A percentile compares a stretch with the other conserved stretches of the same genome.
Conservation (phyloP, 2,329 filamentous ascomycete species). For the Hypoxylon sp. region DNA sequence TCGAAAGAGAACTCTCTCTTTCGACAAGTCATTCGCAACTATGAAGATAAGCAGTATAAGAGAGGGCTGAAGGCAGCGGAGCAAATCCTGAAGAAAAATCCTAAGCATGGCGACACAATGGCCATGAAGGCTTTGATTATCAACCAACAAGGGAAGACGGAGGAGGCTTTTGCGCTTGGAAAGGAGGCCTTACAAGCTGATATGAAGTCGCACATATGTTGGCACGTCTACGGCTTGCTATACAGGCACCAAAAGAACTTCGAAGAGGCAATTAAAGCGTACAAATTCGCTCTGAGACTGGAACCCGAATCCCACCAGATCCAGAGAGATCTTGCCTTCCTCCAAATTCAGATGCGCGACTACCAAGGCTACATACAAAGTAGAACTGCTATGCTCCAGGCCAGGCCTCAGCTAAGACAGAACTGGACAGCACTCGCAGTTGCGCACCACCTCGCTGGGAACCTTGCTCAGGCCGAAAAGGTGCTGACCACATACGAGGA, state of each 20-base stretch:
- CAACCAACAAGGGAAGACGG: slow-evolving; percentile 90
- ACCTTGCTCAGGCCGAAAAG: slow-evolving; percentile 88
- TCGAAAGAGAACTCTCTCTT: slow-evolving; percentile 96
- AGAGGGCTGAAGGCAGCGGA: slow-evolving; percentile 93
- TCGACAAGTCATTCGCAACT: slow-evolving; percentile 92
- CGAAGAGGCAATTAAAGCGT: slow-evolving; percentile 98
- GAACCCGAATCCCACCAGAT: slow-evolving; percentile 97
- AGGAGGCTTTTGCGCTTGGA: slow-evolving; percentile 93
- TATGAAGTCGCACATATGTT: slow-evolving; percentile 99
- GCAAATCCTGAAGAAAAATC: slow-evolving; percentile 94
- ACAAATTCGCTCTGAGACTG: slow-evolving; percentile 92
- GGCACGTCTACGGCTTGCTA: slow-evolving; percentile 97
- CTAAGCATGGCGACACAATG: slow-evolving; percentile 97
- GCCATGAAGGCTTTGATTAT: slow-evolving; percentile 99
- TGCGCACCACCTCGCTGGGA: slow-evolving; percentile 90
- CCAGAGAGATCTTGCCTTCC: slow-evolving; percentile 89
- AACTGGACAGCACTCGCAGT: slow-evolving; percentile 99
- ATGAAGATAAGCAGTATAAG: slow-evolving; percentile 99
- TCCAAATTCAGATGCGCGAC: slow-evolving; percentile 97
- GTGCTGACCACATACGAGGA: slow-evolving; percentile 94
- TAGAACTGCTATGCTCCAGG: slow-evolving; percentile 87
- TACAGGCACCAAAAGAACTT: slow-evolving; percentile 97
- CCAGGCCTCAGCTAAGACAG: slow-evolving; percentile 83
- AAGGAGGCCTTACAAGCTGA: slow-evolving; percentile 94
- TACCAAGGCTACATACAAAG: slow-evolving; percentile 94